Conservation (phyloP, 1,284 basidiomycete species). For the Grifola frondosa region DNA sequence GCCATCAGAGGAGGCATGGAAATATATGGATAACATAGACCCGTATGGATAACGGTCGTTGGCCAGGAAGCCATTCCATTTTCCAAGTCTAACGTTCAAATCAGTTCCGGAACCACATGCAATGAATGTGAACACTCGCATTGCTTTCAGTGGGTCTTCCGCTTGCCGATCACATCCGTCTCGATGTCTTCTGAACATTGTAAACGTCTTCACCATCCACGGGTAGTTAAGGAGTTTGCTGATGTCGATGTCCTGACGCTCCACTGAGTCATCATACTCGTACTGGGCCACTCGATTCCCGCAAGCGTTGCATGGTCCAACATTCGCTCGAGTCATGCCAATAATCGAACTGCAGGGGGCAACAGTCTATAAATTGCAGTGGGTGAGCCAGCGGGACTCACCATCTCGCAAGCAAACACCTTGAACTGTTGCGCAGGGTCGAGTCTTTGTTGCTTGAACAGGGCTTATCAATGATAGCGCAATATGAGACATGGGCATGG, state of each 20-base stretch:
- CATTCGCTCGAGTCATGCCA: slow-evolving; percentile 18
- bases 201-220: slow-evolving; percentile 13
- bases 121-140: slow-evolving; percentile 5
- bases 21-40: slow-evolving; percentile 8
- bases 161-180: slow-evolving; percentile 1
- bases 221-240: slow-evolving; percentile 19
- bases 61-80: slow-evolving; percentile 10
- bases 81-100: slow-evolving; percentile 7
- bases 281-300: slow-evolving; percentile 5
- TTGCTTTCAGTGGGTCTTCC: neutral
- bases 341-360: slow-evolving; percentile 17
- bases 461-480: slow-evolving; percentile 28
- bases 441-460: slow-evolving; percentile 35
- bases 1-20: neutral
- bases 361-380: neutral
- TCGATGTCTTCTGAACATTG: slow-evolving; percentile 9
- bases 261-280: slow-evolving; percentile 5
- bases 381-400: slow-evolving; percentile 7
- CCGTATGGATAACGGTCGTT: neutral
- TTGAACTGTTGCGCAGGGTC: slow-evolving; percentile 28
- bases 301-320: slow-evolving; percentile 19
- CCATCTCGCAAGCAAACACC: slow-evolving; percentile 28
- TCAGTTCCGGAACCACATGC: no score
- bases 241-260: slow-evolving; percentile 2
- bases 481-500: neutral